Conservation (phyloP, 805 yeast species). For the Yamadazyma endophytica region DNA sequence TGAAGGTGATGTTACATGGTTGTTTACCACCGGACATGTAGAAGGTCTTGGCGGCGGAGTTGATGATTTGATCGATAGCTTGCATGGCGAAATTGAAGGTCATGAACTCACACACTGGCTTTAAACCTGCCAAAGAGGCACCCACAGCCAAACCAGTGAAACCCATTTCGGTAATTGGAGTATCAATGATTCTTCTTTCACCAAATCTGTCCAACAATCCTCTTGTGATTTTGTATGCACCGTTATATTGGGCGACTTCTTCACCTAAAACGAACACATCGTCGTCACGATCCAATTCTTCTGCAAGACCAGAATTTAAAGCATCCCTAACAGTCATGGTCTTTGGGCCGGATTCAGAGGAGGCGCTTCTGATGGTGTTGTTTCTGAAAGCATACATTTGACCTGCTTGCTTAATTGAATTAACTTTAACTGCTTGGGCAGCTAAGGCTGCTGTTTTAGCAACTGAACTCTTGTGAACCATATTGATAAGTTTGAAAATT, state of each 20-base stretch:
- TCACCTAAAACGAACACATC: conserved; percentile 96
- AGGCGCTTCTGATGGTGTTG: conserved; percentile 35
- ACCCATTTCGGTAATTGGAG: conserved; percentile 99
- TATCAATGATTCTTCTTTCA: conserved; percentile 87
- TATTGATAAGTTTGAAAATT: no score
- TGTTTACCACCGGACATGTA: conserved; percentile 99
- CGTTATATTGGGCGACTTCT: conserved; percentile 98
- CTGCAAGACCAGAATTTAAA: conserved; percentile 89
- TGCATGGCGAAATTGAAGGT: conserved; percentile 99
- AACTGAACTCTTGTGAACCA: no score
- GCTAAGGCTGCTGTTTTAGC: conserved; percentile 43
- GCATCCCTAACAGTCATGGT: conserved; percentile 95
- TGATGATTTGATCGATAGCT: conserved; percentile 96
- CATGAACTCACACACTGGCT: conserved; percentile 98
- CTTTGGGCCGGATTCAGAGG: conserved; percentile 48
- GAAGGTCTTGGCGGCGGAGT: conserved; percentile 97
- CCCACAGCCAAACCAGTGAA: conserved; percentile 94
- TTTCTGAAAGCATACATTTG: conserved; percentile 34
- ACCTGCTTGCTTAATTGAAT: conserved; percentile 22
- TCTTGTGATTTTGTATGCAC: conserved; percentile 96
- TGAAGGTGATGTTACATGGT: conserved; percentile 93
- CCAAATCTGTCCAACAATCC: conserved; percentile 95
- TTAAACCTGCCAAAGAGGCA: conserved; percentile 92
- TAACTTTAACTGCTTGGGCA: conserved; percentile 27
- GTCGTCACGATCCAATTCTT: conserved; percentile 94